Conservation (phyloP, 2,329 filamentous ascomycete species). For the Chalara sp. region DNA sequence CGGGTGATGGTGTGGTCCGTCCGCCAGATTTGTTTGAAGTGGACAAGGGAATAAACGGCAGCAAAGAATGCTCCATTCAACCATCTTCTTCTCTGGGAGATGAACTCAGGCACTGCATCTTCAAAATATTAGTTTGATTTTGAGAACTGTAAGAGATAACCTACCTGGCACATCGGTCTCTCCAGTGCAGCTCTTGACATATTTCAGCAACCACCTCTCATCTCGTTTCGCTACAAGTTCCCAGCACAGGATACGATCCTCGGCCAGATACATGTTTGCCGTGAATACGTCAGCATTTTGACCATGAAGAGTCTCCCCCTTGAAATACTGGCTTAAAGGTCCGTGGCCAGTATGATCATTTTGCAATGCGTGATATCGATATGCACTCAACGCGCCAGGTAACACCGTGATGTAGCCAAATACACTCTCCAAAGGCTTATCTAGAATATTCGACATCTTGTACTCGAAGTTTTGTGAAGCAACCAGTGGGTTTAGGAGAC, state of each 20-base stretch:
- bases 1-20: conserved; percentile 88
- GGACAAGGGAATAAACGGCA: conserved; percentile 92
- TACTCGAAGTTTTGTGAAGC: conserved; percentile 99
- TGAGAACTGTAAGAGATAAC: conserved; percentile 22
- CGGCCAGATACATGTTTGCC: conserved; percentile 90
- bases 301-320: conserved; percentile 93
- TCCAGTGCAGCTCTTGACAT: conserved; percentile 92
- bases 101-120: conserved; percentile 93
- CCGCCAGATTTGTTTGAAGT: conserved; percentile 86
- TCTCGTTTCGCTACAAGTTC: conserved; percentile 92
- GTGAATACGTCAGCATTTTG: conserved; percentile 96
- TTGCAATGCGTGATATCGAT: conserved; percentile 90
- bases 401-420: conserved; percentile 98
- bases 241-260: conserved; percentile 87
- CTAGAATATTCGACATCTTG: conserved; percentile 98
- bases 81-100: conserved; percentile 93
- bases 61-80: conserved; percentile 98
- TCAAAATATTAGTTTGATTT: conserved; percentile 9
- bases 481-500: conserved; percentile 87
- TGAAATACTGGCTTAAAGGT: conserved; percentile 96
- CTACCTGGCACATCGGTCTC: conserved; percentile 96
- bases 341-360: conserved; percentile 96
- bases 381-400: conserved; percentile 89
- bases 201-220: conserved; percentile 96
- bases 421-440: conserved; percentile 93